Evolutionary conservation across 305 asterid species (phyloP).

Genomic region (Solanum chacoense): DNA sequence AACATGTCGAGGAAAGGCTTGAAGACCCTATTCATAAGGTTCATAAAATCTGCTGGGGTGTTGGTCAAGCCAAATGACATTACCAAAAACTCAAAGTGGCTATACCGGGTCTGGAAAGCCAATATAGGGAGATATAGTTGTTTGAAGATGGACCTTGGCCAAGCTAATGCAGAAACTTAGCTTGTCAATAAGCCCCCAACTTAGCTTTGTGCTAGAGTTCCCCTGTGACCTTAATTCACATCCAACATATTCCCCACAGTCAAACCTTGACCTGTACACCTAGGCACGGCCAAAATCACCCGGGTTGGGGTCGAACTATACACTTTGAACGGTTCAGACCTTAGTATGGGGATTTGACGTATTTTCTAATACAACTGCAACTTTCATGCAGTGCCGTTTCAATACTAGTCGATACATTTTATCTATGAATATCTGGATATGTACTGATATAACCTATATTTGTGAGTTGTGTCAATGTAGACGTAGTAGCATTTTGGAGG

Average conservation of each 20-base stretch:
- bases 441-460: background rate
- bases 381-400: background rate
- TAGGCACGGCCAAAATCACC: background rate
- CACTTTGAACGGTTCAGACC: background rate
- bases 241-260: background rate
- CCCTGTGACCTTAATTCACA: background rate
- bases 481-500: slow-evolving; percentile 63
- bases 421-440: background rate
- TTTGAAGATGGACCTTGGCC: background rate
- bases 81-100: background rate
- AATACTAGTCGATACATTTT: background rate
- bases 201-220: background rate
- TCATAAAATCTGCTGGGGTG: background rate
- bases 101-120: background rate
- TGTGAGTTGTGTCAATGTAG: slow-evolving; percentile 23
- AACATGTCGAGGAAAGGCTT: background rate
- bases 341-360: background rate
- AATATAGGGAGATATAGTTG: background rate
- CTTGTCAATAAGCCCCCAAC: background rate
- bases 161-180: background rate
- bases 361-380: background rate
- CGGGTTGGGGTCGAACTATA: background rate
- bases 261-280: background rate
- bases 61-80: background rate
- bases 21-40: background rate